Percentiles rank a stretch among this genome's conserved stretches.
Evolutionary conservation across 352 stramenopile genomes (phyloP).

Genomic region (Globisporangium perplexum): DNA sequence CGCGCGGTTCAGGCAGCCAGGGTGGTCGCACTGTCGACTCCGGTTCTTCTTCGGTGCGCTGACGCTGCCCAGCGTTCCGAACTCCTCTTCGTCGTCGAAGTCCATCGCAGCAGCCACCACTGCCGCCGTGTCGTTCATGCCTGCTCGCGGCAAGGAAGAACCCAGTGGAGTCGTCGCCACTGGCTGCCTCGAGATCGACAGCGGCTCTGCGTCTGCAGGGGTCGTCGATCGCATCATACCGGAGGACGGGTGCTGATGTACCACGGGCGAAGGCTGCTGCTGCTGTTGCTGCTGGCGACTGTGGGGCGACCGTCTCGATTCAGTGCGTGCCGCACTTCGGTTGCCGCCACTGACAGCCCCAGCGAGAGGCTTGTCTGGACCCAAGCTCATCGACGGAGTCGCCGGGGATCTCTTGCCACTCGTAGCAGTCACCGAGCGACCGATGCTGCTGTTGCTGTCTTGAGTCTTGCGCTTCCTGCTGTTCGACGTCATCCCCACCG

Average conservation of each 20-base stretch:
- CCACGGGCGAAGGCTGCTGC: neutral
- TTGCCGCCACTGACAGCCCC: conserved; percentile 16
- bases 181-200: conserved; percentile 3
- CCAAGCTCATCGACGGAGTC: conserved; percentile 1
- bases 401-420: neutral
- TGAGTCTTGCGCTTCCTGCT: conserved; percentile 35
- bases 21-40: conserved; percentile 63
- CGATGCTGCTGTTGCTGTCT: conserved; percentile 2
- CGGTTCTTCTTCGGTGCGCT: conserved; percentile 18
- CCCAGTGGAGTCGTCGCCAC: neutral
- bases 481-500: conserved; percentile 20
- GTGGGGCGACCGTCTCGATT: conserved; percentile 26
- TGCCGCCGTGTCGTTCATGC: neutral
- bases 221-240: conserved; percentile 1
- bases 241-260: conserved; percentile 1
- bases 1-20: conserved; percentile 71
- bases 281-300: conserved; percentile 5
- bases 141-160: conserved; percentile 2
- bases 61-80: conserved; percentile 16
- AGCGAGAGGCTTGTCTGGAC: conserved; percentile 2
- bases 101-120: neutral
- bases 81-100: neutral
- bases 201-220: neutral
- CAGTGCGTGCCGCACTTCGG: conserved; percentile 30
- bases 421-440: neutral